These are phyloP conservation scores for Rubus parviflorus DNA, from an alignment of 306 rosid genomes.

Conservation along the genomic window DNA sequence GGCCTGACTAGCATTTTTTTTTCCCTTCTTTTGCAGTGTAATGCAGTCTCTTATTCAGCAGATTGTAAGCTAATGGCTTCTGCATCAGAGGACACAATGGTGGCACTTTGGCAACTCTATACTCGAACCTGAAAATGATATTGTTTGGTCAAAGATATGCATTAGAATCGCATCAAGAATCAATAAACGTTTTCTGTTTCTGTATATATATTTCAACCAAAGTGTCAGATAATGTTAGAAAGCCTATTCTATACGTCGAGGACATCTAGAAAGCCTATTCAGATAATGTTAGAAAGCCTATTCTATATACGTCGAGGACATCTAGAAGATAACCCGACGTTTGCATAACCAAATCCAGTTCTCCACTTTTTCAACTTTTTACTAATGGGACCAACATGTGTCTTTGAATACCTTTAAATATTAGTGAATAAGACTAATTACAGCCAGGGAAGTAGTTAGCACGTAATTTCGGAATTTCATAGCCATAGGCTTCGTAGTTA, in stretches of 20 bases:
- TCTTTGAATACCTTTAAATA: not conserved
- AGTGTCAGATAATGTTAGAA: not conserved
- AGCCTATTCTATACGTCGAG: not conserved
- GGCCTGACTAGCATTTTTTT: not conserved
- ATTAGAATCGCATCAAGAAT: not conserved
- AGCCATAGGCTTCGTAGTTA: not conserved
- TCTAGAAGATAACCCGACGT: not conserved
- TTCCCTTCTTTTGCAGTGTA: slow-evolving; percentile 52
- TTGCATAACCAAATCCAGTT: not conserved
- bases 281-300: not conserved
- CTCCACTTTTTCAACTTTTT: not conserved
- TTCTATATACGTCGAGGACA: not conserved
- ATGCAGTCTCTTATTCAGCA: slow-evolving; percentile 69
- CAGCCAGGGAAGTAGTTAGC: not conserved
- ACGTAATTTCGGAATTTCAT: not conserved
- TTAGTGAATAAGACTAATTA: not conserved
- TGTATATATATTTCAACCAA: not conserved
- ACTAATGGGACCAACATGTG: not conserved
- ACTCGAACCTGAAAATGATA: slow-evolving; percentile 46
- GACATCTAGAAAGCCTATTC: not conserved
- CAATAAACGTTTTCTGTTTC: not conserved
- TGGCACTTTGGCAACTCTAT: slow-evolving; percentile 90
- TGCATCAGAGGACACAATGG: slow-evolving; percentile 82
- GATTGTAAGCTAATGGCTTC: slow-evolving; percentile 84
- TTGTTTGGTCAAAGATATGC: not conserved